A percentile compares a stretch with the other conserved stretches of the same genome.
Evolutionary conservation across 225 moss, liverwort and hornwort species (phyloP).

Genomic region (Pseudoscleropodium purum): DNA sequence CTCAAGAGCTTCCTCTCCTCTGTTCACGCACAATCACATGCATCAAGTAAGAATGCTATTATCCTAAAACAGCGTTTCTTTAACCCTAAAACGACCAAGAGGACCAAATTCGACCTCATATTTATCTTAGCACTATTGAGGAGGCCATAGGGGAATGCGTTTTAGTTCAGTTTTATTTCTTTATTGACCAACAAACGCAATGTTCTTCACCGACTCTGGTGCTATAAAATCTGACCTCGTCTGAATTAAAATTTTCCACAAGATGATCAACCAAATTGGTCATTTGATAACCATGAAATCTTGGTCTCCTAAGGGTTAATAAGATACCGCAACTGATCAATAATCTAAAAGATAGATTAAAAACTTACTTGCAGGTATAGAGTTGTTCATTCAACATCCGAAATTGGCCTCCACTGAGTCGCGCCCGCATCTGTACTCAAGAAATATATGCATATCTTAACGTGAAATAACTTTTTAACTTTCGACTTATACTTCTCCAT

Average conservation of each 20-base stretch:
- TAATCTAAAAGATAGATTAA: neutral
- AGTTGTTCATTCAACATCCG: constrained; percentile 94
- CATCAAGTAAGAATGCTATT: neutral
- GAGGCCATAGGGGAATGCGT: neutral
- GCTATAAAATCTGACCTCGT: too few species aligned
- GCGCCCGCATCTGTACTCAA: constrained; percentile 68
- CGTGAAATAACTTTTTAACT: neutral
- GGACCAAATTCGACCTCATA: neutral
- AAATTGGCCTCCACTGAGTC: constrained; percentile 76
- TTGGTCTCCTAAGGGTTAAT: neutral
- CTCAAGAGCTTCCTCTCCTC: constrained; percentile 75
- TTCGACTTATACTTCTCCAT: neutral
- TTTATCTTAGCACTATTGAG: neutral
- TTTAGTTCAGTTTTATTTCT: neutral
- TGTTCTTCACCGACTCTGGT: neutral
- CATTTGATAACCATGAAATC: neutral
- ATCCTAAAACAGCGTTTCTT: neutral
- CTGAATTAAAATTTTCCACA: neutral
- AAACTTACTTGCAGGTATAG: constrained; percentile 70
- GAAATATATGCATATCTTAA: neutral
- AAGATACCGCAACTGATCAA: neutral
- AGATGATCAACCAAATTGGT: neutral
- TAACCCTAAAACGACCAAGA: neutral
- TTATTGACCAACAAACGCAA: neutral
- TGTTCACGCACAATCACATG: constrained; percentile 9